A percentile compares a stretch with the other conserved stretches of the same genome.
These are phyloP conservation scores for Pichia heedii DNA, from an alignment of 805 yeast species.

Conservation along the genomic window DNA sequence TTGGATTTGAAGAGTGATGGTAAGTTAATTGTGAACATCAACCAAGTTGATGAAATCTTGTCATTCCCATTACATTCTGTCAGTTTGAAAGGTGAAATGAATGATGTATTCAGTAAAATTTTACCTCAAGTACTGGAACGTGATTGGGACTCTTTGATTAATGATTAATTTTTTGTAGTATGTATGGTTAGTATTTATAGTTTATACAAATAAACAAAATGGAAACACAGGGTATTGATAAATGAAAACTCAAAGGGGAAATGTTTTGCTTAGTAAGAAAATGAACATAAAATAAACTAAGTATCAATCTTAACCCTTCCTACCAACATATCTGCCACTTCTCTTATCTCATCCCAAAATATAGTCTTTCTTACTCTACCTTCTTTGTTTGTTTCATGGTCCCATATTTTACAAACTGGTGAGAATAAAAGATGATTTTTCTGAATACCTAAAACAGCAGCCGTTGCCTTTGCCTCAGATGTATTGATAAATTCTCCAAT, in stretches of 20 bases:
- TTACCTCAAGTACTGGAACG: constrained; percentile 3
- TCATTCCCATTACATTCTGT: not conserved
- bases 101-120: not conserved
- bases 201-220: too few species aligned
- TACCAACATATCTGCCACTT: constrained; percentile 75
- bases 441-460: constrained; percentile 76
- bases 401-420: constrained; percentile 68
- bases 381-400: constrained; percentile 72
- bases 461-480: constrained; percentile 38
- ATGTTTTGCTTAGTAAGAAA: too few species aligned
- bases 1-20: not conserved
- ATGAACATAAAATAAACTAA: not conserved
- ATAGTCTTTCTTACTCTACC: constrained; percentile 83
- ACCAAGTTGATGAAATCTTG: constrained; percentile 13
- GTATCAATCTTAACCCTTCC: constrained; percentile 48
- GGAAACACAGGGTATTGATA: too few species aligned
- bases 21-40: constrained; percentile 15
- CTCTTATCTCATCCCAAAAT: constrained; percentile 72
- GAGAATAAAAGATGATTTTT: constrained; percentile 69
- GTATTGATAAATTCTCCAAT: constrained; percentile 24
- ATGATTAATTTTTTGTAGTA: not conserved
- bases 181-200: too few species aligned
- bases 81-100: not conserved
- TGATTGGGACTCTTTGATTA: constrained; percentile 1
- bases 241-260: not conserved